Conservation (phyloP, 805 yeast species). For the Wickerhamiella bombiphila region DNA sequence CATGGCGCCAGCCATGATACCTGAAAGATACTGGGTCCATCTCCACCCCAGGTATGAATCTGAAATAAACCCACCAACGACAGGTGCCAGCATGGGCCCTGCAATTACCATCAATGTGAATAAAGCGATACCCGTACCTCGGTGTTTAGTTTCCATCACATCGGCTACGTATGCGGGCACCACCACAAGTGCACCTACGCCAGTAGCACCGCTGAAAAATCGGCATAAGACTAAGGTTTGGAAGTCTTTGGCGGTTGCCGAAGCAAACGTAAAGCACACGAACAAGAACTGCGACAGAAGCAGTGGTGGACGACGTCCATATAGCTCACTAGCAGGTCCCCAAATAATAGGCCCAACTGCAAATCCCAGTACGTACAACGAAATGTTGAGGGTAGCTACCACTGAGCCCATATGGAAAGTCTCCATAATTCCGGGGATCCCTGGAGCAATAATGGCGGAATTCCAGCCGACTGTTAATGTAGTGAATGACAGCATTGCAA, state of each 20-base stretch:
- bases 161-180: slow-evolving; percentile 13
- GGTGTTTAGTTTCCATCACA: slow-evolving; percentile 5
- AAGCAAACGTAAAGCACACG: slow-evolving; percentile 17
- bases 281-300: slow-evolving; percentile 31
- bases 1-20: slow-evolving; percentile 25
- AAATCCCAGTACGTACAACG: slow-evolving; percentile 76
- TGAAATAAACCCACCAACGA: slow-evolving; percentile 41
- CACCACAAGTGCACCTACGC: slow-evolving; percentile 42
- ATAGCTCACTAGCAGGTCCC: slow-evolving; percentile 77
- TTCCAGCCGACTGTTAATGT: too few relatives aligned
- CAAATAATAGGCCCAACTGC: slow-evolving; percentile 82
- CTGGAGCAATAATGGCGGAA: slow-evolving; percentile 46
- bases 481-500: slow-evolving; percentile 28
- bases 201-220: slow-evolving; percentile 65
- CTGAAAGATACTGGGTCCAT: slow-evolving; percentile 37
- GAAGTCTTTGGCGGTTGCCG: slow-evolving; percentile 13
- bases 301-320: slow-evolving; percentile 48
- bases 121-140: slow-evolving; percentile 12
- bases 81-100: slow-evolving; percentile 22
- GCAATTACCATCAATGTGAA: slow-evolving; percentile 10
- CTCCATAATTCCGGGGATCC: slow-evolving; percentile 30
- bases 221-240: slow-evolving; percentile 40
- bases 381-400: slow-evolving; percentile 57
- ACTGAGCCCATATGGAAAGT: slow-evolving; percentile 47
- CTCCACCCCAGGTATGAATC: slow-evolving; percentile 57